Percentiles rank a stretch among this genome's conserved stretches.
These are phyloP conservation scores for Alternaria atra DNA, from an alignment of 2,329 filamentous ascomycete genomes.

Conservation along the genomic window DNA sequence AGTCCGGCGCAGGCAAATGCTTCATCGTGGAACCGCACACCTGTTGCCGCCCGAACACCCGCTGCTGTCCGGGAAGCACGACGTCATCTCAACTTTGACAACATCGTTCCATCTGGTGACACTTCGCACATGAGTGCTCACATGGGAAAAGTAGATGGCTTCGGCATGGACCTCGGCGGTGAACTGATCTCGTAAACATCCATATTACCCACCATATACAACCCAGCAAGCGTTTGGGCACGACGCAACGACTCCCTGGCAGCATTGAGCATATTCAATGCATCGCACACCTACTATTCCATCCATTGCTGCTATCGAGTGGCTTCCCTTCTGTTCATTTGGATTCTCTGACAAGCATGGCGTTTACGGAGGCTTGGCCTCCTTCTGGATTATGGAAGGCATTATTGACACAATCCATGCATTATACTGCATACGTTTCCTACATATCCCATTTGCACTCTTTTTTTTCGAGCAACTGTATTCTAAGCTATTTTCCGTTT, in stretches of 20 bases:
- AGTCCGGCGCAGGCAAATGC: constrained; percentile 81
- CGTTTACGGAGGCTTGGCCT: constrained; percentile 21
- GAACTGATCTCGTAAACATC: constrained; percentile 63
- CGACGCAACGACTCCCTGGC: constrained; percentile 34
- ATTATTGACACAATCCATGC: constrained; percentile 14
- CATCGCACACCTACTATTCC: constrained; percentile 10
- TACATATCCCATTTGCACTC: constrained; percentile 26
- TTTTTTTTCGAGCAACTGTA: constrained; percentile 19
- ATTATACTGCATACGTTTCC: constrained; percentile 13
- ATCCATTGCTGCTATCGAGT: constrained; percentile 4
- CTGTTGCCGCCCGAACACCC: constrained; percentile 72
- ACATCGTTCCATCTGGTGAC: constrained; percentile 66
- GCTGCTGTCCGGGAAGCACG: constrained; percentile 72
- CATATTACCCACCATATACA: constrained; percentile 15
- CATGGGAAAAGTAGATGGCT: constrained; percentile 60
- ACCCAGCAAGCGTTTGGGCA: constrained; percentile 23
- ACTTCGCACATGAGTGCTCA: constrained; percentile 52
- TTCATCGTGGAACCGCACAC: constrained; percentile 76
- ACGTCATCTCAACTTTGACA: constrained; percentile 83
- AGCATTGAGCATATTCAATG: constrained; percentile 22
- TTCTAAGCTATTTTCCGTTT: constrained; percentile 17
- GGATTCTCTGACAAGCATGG: constrained; percentile 31
- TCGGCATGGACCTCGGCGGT: constrained; percentile 73
- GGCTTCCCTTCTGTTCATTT: constrained; percentile 17
- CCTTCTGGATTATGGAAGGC: constrained; percentile 8